Base-by-base conservation (phyloP, 225 moss, liverwort and hornwort genomes). In the Lunularia cruciata region DNA sequence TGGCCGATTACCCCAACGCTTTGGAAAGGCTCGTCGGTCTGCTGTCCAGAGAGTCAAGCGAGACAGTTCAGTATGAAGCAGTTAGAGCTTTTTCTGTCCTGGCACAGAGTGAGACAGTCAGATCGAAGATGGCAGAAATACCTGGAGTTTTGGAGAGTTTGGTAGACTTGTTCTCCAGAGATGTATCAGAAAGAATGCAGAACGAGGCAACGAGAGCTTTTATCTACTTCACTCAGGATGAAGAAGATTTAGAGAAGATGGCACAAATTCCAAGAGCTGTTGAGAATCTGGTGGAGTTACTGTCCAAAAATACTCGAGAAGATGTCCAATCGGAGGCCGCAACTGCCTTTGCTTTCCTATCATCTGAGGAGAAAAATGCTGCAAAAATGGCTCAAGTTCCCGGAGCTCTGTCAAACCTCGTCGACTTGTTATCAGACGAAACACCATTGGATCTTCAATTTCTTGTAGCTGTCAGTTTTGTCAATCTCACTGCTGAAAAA, bases 201-300 rank as follows among this genome's bases (percentile, higher is more conserved):
- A 28, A 15, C 46, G 46, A 65, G 22, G 64, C 64, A 5, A 9
- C 47, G 19, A 65, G 64, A 65, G 45, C 64, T 23, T 65, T 65
- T 27, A 28, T 19, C 16, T 45, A 31, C 14, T 47, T 65, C 3
- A 46, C 30, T 18, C 45, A 45, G 6, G 64, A 45, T 13, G 47
- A 65, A 46, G 64, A 47, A 12, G 47, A 65, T 45, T n/a, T 45
- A 46, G 64, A 65, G 15, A 65, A 45, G 46, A 31, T 65, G 45
- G 64, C 43, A 27, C 30, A 47, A 46, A 16, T 65, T 45, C 64
- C 64, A 6, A 47, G 13, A 19, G 64, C 64, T 65, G 28, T 65
- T 2, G 64, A 65, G 30, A 65, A 28, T 14, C 46, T 65, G 5
- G 64, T 65, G 30, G 64, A 47, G 15, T 65, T 65, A 47, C 64